Conservation (phyloP, 2,329 filamentous ascomycete species). For the Mycosphaerella sp. region DNA sequence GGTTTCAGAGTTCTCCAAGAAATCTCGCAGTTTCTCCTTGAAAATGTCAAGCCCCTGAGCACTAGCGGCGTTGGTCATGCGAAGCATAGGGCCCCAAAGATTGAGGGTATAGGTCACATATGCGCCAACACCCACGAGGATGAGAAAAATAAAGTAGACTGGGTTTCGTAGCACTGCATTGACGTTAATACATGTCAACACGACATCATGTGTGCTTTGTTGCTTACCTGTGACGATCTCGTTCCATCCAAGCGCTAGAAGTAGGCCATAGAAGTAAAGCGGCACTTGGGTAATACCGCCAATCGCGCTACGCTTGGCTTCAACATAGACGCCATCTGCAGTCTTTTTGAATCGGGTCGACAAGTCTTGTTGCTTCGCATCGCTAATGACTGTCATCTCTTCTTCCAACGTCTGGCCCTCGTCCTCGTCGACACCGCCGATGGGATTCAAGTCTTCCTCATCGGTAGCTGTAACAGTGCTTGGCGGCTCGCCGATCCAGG, state of each 20-base stretch:
- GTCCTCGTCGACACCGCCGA: slow-evolving; percentile 90
- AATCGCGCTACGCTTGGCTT: slow-evolving; percentile 94
- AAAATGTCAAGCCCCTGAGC: slow-evolving; percentile 83
- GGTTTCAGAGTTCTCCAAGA: slow-evolving; percentile 79
- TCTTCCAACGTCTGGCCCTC: slow-evolving; percentile 84
- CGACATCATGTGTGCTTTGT: not conserved
- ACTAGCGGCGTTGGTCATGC: slow-evolving; percentile 86
- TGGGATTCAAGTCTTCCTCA: slow-evolving; percentile 81
- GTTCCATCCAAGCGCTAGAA: slow-evolving; percentile 96
- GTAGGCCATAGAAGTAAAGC: slow-evolving; percentile 84
- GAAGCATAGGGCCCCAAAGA: slow-evolving; percentile 89
- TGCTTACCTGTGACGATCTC: slow-evolving; percentile 85
- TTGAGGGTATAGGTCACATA: slow-evolving; percentile 93
- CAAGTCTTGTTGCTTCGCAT: slow-evolving; percentile 84
- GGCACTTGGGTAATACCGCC: slow-evolving; percentile 92
- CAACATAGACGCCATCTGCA: slow-evolving; percentile 93
- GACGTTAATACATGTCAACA: slow-evolving; percentile 10
- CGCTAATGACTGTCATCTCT: slow-evolving; percentile 90
- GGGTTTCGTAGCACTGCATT: slow-evolving; percentile 81
- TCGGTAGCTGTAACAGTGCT: slow-evolving; percentile 69
- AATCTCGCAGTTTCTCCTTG: slow-evolving; percentile 84
- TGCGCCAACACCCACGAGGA: slow-evolving; percentile 66
- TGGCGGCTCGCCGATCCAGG: slow-evolving; percentile 76
- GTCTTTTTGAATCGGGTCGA: slow-evolving; percentile 97
- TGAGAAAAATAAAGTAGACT: slow-evolving; percentile 81